Evolutionary conservation across 805 yeast species (phyloP).

Genomic region (Zygoascus ofunaensis): DNA sequence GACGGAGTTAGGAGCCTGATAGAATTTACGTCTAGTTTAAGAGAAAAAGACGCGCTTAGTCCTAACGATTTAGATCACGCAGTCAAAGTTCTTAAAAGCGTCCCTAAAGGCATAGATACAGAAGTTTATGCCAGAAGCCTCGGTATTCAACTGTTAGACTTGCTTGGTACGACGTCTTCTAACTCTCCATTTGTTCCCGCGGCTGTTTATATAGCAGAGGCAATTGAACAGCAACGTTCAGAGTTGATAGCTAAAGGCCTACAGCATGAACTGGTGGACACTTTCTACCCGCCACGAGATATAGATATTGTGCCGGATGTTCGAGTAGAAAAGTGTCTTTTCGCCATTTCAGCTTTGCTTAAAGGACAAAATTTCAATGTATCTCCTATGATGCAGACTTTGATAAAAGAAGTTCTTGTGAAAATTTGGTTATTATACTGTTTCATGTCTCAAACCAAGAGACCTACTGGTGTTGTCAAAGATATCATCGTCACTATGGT

Average conservation of each 20-base stretch:
- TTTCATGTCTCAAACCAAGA: conserved; percentile 11
- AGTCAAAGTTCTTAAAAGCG: conserved; percentile 49
- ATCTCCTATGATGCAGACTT: conserved; percentile 3
- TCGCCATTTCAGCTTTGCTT: background rate
- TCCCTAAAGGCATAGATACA: conserved; percentile 45
- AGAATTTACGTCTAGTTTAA: conserved; percentile 66
- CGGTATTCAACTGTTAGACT: conserved; percentile 52
- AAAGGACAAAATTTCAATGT: background rate
- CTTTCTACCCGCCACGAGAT: background rate
- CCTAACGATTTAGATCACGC: conserved; percentile 60
- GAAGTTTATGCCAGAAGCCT: conserved; percentile 47
- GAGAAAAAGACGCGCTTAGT: conserved; percentile 64
- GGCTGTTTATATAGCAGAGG: conserved; percentile 42
- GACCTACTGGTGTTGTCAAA: conserved; percentile 12
- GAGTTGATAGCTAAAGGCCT: conserved; percentile 40
- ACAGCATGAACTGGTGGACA: conserved; percentile 21
- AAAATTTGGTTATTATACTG: conserved; percentile 20
- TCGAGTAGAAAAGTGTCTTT: background rate
- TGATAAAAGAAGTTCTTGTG: conserved; percentile 7
- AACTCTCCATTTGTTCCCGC: conserved; percentile 41
- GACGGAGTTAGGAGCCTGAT: conserved; percentile 69
- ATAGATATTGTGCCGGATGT: background rate
- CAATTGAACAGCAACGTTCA: conserved; percentile 28
- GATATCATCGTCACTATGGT: conserved; percentile 8
- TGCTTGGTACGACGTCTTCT: conserved; percentile 46